Base-by-base conservation (phyloP, 1,284 basidiomycete species). In the Xanthoconium separans region DNA sequence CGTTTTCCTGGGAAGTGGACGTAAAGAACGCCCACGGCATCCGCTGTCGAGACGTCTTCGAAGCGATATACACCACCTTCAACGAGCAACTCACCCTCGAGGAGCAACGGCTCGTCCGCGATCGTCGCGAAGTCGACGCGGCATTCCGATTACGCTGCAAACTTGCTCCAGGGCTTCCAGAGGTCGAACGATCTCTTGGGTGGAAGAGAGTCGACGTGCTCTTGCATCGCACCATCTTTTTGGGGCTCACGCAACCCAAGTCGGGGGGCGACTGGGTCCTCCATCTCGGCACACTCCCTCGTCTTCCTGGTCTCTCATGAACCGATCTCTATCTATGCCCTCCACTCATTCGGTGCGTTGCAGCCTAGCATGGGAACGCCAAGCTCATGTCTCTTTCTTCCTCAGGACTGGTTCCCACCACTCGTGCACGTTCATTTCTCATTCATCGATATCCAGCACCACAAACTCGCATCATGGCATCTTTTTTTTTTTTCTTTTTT, bases 201-300 rank as follows among this genome's bases (percentile, higher is more conserved):
- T 74, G 79, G 70, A 72, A 73, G 53, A 73, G 81, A 15, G 75
- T 84, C 41, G 83, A 84, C 54, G 58, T 81, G 24, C 65, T 83
- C 48, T 61, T 73, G 43, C 76, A 79, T 5, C 70, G 62, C 24
- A 75, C 73, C 16, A 58, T 80, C 47, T 84, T 83, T 65, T 61
- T 59, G 18, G 74, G 75, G 13, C 46, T 75, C 48, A 65, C 63
- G 11, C 66, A 67, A 46, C 72, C 71, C 20, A 70, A 66, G 50
- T 55, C 60, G 3, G 65, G 61, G 6, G 36, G 60, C 24, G 61
- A 63, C 52, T 72, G 72, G 72, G 56, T 65, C 33, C 54, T 72
- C 5, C 60, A 74, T 43, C 63, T 72, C 72, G 72, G 74, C 1
- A 12, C 37, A 20, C 57, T 24, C 9, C 53, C 48, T 18, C 53